Evolutionary conservation across 441 rosid species (phyloP), one percentile per base, ranked within the genome.

Genomic region (Populus hybrid): DNA sequence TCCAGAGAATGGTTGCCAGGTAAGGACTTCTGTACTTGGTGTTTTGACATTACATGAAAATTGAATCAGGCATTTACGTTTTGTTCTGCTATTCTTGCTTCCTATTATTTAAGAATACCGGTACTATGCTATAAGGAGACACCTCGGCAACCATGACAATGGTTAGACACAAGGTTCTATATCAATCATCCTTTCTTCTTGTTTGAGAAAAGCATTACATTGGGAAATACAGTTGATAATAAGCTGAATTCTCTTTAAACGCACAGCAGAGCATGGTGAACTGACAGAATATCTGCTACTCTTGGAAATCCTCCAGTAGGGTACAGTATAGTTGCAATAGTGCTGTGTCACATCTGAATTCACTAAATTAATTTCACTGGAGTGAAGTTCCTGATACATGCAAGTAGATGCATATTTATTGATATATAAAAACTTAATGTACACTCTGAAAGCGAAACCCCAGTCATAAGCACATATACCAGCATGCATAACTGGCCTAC

Each of bases 1-100:
- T 77, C 81, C 63, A 32, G 81, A 77, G 73, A 90, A 90, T 83
- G 61, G 77, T 74, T 95, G 98, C 83, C 83, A 67, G 87, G 99
- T 92, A 24, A 26, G 85, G 21, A 67, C 59, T 84, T 81, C 40
- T 7, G 70, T 54, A 10, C 40, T 4, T 72, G 12, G 23, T 67
- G 57, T 54, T 63, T 61, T 28, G 68, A 59, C 50, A 16, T 71
- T 50, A 30, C 24, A 28, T 76, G 18, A 63, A 63, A 18, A 6
- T 26, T 40, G 28, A 42, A 28, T 64, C 42, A 66, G 16, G 67
- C 67, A 46, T 74, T 16, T 73, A 32, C 1, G 18, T 23, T 72
- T 72, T 72, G 20, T 46, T 46, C 57, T 12, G 57, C 20, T 14
- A 46, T 46, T 46, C 57, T 4, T 46, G 57, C 57, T 14, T 14